Base-by-base conservation (phyloP, 2,329 filamentous ascomycete species). In the Aureobasidium sp. region DNA sequence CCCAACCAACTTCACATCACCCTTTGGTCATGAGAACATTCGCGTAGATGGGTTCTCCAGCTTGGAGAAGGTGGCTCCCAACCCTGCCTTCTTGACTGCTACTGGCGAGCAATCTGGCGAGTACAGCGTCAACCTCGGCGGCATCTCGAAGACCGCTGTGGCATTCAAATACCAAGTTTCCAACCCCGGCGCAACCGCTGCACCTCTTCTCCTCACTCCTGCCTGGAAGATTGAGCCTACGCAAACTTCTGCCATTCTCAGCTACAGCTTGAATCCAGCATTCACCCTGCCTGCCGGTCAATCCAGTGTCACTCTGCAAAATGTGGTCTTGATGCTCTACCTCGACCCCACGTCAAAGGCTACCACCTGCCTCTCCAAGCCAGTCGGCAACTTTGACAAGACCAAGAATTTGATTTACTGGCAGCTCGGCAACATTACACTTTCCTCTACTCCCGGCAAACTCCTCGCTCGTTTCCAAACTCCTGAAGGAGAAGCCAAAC, bases 111-210 rank as follows among this genome's bases (percentile, higher is more conserved):
- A 83, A 63, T 82, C 88, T 3, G 92, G 95, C 63, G 87, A 93
- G 71, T 99, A 95, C 75, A 84, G 79, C 0, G 78, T 99, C 36
- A 84, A 92, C 65, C 77, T 94, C 7, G 81, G 85, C 15, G 85
- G 87, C 71, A 83, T 97, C 66, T 77, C 81, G 66, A 85, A 87
- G 69, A 87, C 90, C 1, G 83, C 87, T 0, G 86, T 93, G 7
- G 93, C 88, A 8, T 97, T 99, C 78, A 96, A 94, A 64, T 99
- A 97, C 74, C 89, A 92, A 69, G 80, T 97, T 12, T 90, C 94
- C 67, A 76, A 89, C 34, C 86, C 92, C 36, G 80, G 84, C 20
- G 71, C 76, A 39, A 81, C 79, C 63, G 72, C 82, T 15, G 87
- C 88, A 12, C 92, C 92, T 0, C 77, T 97, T 13, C 77, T 88